phyloP scores from a whole-genome alignment of 148 eudicot genomes.

The Spergularia bocconei region DNA sequence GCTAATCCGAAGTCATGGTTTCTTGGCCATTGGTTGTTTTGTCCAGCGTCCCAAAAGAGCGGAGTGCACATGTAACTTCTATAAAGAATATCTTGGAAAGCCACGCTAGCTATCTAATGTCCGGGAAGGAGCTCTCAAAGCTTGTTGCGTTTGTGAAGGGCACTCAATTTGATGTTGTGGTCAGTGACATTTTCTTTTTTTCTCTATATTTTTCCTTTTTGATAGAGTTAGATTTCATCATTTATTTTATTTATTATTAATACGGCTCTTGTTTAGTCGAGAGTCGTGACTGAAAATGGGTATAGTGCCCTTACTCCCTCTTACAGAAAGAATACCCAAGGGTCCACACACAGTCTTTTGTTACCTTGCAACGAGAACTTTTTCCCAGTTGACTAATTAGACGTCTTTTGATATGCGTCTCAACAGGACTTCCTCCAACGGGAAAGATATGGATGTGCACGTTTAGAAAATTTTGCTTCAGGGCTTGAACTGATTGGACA shows the following conservation, averaged over 20 bases:
- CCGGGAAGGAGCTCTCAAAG: constrained; percentile 95
- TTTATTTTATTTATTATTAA: constrained; percentile 1
- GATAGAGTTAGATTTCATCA: not conserved
- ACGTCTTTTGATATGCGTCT: constrained; percentile 14
- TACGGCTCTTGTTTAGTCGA: not conserved
- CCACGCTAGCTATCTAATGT: constrained; percentile 95
- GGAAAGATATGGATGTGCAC: constrained; percentile 93
- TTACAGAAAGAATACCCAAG: not conserved
- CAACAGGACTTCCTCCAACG: constrained; percentile 88
- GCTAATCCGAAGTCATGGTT: not conserved
- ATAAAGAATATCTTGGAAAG: constrained; percentile 88
- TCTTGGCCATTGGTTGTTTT: constrained; percentile 9
- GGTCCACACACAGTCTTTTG: not conserved
- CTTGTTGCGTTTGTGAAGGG: constrained; percentile 99
- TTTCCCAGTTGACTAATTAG: constrained; percentile 16
- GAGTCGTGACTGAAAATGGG: not conserved
- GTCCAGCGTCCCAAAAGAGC: constrained; percentile 76
- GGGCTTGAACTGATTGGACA: constrained; percentile 80
- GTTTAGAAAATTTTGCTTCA: constrained; percentile 87
- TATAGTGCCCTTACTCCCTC: not conserved
- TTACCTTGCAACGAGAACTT: not conserved
- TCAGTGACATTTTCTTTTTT: constrained; percentile 24
- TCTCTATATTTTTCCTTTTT: not conserved
- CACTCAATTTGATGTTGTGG: constrained; percentile 97
- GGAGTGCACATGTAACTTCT: constrained; percentile 80